Evolutionary conservation across 345 rosid species (phyloP), one percentile per base, ranked within the genome.

Genomic region (Zanthoxylum bungeanum): DNA sequence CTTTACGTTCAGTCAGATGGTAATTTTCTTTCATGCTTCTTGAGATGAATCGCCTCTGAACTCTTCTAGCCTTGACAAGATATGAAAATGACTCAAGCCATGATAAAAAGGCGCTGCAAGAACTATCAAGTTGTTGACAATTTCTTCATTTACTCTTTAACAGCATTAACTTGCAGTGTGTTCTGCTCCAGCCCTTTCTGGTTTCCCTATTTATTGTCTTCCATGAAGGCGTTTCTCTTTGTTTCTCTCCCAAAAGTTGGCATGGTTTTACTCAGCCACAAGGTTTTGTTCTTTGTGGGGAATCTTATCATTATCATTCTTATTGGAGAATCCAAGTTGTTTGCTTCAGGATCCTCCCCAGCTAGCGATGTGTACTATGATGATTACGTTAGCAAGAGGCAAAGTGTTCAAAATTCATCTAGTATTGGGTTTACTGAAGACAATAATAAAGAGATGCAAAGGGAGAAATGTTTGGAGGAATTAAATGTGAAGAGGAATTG

Each of bases 301-400:
- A 89, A 86, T 80, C 76, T 87, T 22, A 89, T 89, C 9, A 76
- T 87, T 64, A 66, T 81, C 21, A 72, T 68, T 69, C 89, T 89
- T 9, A 63, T 85, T 2, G 66, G 83, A 42, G 85, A 86, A 69
- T 86, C 88, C 79, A 87, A n/a, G 77, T 49, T 82, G 56, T 84
- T 80, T 36, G 72, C 80, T 70, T 62, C 92, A 28, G 70, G 62
- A 37, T 40, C 81, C 66, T 69, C 76, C 60, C 66, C 71, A 9
- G 59, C 77, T 42, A 62, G 69, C 37, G 75, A 70, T 27, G 72
- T 49, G 50, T 78, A 67, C 74, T 76, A 75, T 22, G 72, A 83
- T 7, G 88, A 85, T 74, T 82, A 73, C 59, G 71, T 73, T 30
- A 62, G 60, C 58, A 77, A 28, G 51, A 77, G 82, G 59, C 73